A percentile compares a stretch with the other conserved stretches of the same genome.
These are phyloP conservation scores for Primulina tabacum DNA, from an alignment of 257 asterid species.

Conservation along the genomic window DNA sequence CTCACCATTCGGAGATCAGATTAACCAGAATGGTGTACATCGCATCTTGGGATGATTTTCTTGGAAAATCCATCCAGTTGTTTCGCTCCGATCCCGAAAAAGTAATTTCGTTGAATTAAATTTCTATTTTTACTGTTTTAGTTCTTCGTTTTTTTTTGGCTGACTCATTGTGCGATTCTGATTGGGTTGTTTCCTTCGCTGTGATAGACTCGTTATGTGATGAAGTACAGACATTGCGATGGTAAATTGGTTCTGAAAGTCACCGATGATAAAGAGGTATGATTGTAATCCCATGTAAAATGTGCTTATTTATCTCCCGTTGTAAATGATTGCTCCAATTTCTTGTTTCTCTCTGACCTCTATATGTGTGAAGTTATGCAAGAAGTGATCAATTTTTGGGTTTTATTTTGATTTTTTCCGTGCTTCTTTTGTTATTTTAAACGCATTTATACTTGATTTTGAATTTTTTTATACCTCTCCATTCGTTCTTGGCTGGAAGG, in stretches of 20 bases:
- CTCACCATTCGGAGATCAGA: slow-evolving; percentile 1
- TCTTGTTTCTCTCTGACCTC: not conserved
- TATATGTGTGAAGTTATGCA: not conserved
- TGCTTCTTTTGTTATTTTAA: not conserved
- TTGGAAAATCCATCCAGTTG: slow-evolving; percentile 63
- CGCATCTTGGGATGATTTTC: slow-evolving; percentile 78
- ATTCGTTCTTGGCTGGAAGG: not conserved
- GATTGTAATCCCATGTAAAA: not conserved
- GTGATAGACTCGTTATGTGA: slow-evolving; percentile 68
- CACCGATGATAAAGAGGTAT: slow-evolving; percentile 78
- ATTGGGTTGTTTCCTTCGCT: slow-evolving; percentile 10
- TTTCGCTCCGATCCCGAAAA: slow-evolving; percentile 71
- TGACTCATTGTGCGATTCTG: not conserved
- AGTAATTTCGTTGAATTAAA: slow-evolving; percentile 25
- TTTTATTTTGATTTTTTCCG: not conserved
- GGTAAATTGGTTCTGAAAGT: slow-evolving; percentile 94
- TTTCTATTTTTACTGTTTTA: not conserved
- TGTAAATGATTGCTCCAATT: not conserved
- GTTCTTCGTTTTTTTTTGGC: not conserved
- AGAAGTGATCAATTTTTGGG: not conserved
- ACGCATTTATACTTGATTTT: not conserved
- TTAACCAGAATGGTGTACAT: slow-evolving; percentile 58
- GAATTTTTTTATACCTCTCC: not conserved
- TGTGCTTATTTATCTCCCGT: not conserved
- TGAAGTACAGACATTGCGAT: slow-evolving; percentile 87